These are phyloP conservation scores for Candida silvicultrix DNA, from an alignment of 805 yeast genomes.

Conservation along the genomic window DNA sequence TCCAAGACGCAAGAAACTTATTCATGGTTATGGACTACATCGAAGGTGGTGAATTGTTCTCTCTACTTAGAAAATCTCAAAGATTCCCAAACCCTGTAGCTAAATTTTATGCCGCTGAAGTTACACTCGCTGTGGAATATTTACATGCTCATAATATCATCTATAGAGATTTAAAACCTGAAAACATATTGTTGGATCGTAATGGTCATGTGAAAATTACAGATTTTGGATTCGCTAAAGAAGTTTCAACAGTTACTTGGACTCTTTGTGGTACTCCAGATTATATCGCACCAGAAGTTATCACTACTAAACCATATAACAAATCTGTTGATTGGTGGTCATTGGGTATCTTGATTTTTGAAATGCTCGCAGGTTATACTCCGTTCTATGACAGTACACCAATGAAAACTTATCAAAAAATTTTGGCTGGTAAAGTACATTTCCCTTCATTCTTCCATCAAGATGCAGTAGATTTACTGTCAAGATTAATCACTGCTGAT, in stretches of 20 bases:
- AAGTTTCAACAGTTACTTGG: conserved; percentile 86
- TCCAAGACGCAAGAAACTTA: conserved; percentile 76
- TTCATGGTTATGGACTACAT: conserved; percentile 96
- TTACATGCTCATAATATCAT: conserved; percentile 80
- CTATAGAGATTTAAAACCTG: conserved; percentile 90
- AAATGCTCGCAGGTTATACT: conserved; percentile 93
- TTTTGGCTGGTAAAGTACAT: conserved; percentile 68
- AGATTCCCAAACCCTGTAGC: conserved; percentile 95
- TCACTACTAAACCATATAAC: conserved; percentile 89
- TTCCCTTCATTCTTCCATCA: conserved; percentile 75
- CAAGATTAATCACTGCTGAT: conserved; percentile 73
- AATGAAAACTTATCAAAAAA: conserved; percentile 92
- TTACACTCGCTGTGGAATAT: conserved; percentile 76
- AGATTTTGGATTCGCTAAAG: conserved; percentile 94
- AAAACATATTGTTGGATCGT: conserved; percentile 79
- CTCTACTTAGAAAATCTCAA: conserved; percentile 79
- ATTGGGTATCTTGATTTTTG: conserved; percentile 83
- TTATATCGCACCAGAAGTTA: conserved; percentile 94
- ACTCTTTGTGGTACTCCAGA: conserved; percentile 95
- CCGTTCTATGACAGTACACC: conserved; percentile 92
- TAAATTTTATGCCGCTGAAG: conserved; percentile 94
- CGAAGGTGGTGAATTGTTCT: conserved; percentile 92
- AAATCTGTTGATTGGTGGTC: conserved; percentile 99
- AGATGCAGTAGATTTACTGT: conserved; percentile 70
- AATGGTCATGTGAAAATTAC: conserved; percentile 90